These are phyloP conservation scores for Rhodotorula diobovata DNA, from an alignment of 768 basidiomycete species.

Conservation along the genomic window DNA sequence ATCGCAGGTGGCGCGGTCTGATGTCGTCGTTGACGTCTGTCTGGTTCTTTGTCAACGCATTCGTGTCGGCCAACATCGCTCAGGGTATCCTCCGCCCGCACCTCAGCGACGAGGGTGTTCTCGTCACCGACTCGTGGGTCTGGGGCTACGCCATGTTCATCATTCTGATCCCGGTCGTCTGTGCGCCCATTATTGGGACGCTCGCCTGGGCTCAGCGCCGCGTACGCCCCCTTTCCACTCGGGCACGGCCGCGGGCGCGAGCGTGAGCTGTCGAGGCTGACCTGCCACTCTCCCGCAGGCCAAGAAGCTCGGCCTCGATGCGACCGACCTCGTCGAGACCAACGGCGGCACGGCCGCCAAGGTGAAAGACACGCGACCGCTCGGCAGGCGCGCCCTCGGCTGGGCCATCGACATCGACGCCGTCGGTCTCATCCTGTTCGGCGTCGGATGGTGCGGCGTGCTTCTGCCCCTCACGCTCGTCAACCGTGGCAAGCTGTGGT, in stretches of 20 bases:
- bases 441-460: conserved; percentile 38
- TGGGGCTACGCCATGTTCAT: conserved; percentile 50
- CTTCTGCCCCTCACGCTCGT: conserved; percentile 39
- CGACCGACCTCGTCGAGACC: conserved; percentile 34
- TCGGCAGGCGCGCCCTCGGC: background rate
- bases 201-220: conserved; percentile 41
- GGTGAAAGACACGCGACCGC: conserved; percentile 13
- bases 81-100: conserved; percentile 15
- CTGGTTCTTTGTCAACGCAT: conserved; percentile 48
- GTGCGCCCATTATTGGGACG: conserved; percentile 35
- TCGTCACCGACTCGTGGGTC: conserved; percentile 43
- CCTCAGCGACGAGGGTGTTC: conserved; percentile 2
- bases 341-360: conserved; percentile 22
- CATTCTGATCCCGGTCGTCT: conserved; percentile 47
- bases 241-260: no score
- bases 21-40: conserved; percentile 30
- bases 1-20: conserved; percentile 46
- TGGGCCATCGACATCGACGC: conserved; percentile 39
- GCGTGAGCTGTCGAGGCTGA: background rate
- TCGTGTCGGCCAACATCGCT: conserved; percentile 49
- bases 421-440: conserved; percentile 41
- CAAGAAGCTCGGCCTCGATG: conserved; percentile 37
- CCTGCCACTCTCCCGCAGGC: conserved; percentile 4
- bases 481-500: conserved; percentile 14
- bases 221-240: background rate